Conservation (phyloP, 768 basidiomycete species). For the Hygrocybe coccinea region DNA sequence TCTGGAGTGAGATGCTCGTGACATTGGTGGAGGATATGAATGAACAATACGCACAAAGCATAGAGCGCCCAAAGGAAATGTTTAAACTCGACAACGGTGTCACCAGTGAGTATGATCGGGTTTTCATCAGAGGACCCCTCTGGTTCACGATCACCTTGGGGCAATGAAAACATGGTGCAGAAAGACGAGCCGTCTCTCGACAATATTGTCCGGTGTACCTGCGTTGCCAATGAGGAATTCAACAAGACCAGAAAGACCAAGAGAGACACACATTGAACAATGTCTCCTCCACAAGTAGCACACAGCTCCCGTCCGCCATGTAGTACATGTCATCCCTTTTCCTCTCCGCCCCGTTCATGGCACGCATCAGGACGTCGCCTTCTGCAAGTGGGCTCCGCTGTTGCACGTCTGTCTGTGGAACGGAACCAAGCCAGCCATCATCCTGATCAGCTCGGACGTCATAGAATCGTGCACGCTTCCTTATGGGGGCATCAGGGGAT, state of each 20-base stretch:
- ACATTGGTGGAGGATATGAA: neutral
- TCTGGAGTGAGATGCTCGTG: slow-evolving; percentile 28
- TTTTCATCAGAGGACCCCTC: slow-evolving; percentile 64
- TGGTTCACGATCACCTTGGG: slow-evolving; percentile 44
- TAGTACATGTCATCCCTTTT: slow-evolving; percentile 55
- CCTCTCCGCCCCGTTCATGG: slow-evolving; percentile 1
- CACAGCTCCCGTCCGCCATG: slow-evolving; percentile 63
- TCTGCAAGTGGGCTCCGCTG: neutral
- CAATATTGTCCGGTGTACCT: slow-evolving; percentile 59
- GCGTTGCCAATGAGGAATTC: slow-evolving; percentile 1
- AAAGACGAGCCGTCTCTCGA: slow-evolving; percentile 65
- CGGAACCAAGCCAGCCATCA: neutral
- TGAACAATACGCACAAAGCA: slow-evolving; percentile 50
- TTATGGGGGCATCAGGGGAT: neutral
- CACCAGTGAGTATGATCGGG: slow-evolving; percentile 60
- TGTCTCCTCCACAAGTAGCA: slow-evolving; percentile 56
- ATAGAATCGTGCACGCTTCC: neutral
- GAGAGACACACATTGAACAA: slow-evolving; percentile 57
- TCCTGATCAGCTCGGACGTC: neutral
- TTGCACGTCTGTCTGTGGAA: neutral
- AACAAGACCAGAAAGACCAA: slow-evolving; percentile 1
- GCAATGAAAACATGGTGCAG: slow-evolving; percentile 59
- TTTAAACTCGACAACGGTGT: slow-evolving; percentile 60
- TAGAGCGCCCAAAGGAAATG: slow-evolving; percentile 77
- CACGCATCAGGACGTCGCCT: neutral